phyloP scores from a whole-genome alignment of 2,329 filamentous ascomycete genomes.

The Exserohilum turcica region DNA sequence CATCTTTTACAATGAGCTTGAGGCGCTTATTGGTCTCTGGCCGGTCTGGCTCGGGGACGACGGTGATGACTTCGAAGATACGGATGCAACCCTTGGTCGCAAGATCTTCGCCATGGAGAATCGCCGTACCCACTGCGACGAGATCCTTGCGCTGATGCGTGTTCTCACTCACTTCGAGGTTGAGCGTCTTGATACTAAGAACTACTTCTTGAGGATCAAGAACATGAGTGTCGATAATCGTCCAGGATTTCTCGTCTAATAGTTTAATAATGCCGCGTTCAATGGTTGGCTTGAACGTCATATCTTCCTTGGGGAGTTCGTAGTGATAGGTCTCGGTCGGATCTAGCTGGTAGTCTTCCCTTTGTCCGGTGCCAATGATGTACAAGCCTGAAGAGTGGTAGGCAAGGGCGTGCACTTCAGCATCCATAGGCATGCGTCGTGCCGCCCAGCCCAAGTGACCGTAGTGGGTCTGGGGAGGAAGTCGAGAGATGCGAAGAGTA shows the following conservation, averaged over 20 bases:
- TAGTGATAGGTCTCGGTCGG: conserved; percentile 83
- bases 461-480: conserved; percentile 71
- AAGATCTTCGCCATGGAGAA: conserved; percentile 88
- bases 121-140: conserved; percentile 81
- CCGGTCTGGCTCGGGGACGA: conserved; percentile 84
- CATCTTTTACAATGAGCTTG: conserved; percentile 85
- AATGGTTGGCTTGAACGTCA: conserved; percentile 67
- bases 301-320: conserved; percentile 73
- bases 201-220: conserved; percentile 77
- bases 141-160: conserved; percentile 85
- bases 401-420: conserved; percentile 73
- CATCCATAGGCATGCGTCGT: conserved; percentile 70
- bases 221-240: conserved; percentile 74
- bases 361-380: conserved; percentile 71
- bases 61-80: conserved; percentile 88
- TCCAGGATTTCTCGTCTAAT: conserved; percentile 76
- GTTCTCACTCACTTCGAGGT: conserved; percentile 86
- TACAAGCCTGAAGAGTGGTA: conserved; percentile 82
- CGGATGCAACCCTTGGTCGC: conserved; percentile 83
- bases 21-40: conserved; percentile 86
- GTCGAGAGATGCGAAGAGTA: conserved; percentile 72
- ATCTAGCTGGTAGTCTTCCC: conserved; percentile 73
- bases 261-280: conserved; percentile 77
- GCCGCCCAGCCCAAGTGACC: conserved; percentile 77
- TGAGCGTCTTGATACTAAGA: conserved; percentile 80